phyloP scores from a whole-genome alignment of 179 eudicot species.

The Camellia oleifera region DNA sequence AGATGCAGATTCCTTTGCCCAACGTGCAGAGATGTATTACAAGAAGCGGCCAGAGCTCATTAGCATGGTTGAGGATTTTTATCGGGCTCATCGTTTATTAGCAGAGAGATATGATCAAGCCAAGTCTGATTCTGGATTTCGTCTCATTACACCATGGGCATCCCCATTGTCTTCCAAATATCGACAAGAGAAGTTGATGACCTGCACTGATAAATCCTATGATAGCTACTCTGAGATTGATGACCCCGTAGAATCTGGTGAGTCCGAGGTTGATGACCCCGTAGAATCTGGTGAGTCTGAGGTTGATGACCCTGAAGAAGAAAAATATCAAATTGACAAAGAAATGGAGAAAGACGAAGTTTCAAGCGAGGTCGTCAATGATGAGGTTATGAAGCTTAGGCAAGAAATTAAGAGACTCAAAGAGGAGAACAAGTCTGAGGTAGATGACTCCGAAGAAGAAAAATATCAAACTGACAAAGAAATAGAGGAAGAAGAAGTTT shows the following conservation, averaged over 20 bases:
- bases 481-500: slow-evolving; percentile 17
- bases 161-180: slow-evolving; percentile 43
- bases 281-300: slow-evolving; percentile 16
- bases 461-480: not conserved
- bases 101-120: slow-evolving; percentile 81
- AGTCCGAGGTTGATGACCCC: slow-evolving; percentile 89
- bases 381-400: slow-evolving; percentile 36
- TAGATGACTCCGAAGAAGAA: slow-evolving; percentile 22
- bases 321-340: not conserved
- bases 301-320: slow-evolving; percentile 22
- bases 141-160: slow-evolving; percentile 45
- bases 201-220: slow-evolving; percentile 38
- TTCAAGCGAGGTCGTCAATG: slow-evolving; percentile 14
- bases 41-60: slow-evolving; percentile 87
- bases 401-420: slow-evolving; percentile 43
- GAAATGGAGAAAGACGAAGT: slow-evolving; percentile 18
- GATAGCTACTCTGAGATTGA: slow-evolving; percentile 58
- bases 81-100: slow-evolving; percentile 75
- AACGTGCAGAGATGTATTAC: slow-evolving; percentile 98
- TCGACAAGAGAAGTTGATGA: slow-evolving; percentile 20
- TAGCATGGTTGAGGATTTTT: slow-evolving; percentile 77
- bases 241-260: slow-evolving; percentile 51
- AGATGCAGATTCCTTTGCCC: slow-evolving; percentile 93
- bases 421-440: slow-evolving; percentile 19
- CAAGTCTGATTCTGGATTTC: slow-evolving; percentile 48